Base-by-base conservation (phyloP, 208 protist species). In the Trypanosoma melophagium region DNA sequence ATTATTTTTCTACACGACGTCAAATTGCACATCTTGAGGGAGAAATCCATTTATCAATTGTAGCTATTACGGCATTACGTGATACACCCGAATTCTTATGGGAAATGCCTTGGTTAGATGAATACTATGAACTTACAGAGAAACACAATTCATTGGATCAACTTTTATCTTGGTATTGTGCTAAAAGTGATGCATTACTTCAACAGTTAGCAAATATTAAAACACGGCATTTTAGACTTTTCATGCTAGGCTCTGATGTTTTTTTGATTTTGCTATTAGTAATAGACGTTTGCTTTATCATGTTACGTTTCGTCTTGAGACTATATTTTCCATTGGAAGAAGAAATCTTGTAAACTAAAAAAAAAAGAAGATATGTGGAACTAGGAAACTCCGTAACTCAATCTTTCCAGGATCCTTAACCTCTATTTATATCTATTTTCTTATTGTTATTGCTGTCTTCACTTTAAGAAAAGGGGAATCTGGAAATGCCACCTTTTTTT, bases 221-320 rank as follows among this genome's bases (percentile, higher is more conserved):
- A 60, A 69, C 50, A n/a, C 71, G 86, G 12, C 82, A 76, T 21
- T 71, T 80, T 66, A 47, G 79, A 45, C 71, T 92, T n/a, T 92
- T 92, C 63, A 92, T 92, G 74, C 59, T 89, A 10, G 81, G 86
- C 24, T 87, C 82, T 14, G 86, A 92, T 61, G 80, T 89, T 5
- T 86, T 89, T 63, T 73, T 92, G 12, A 92, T 92, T 62, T 74
- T 86, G 19, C 57, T 92, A 31, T 70, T 92, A 0, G 63, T 92
- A 41, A 55, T 80, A 16, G 86, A 92, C 54, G 83, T 89, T 13
- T 52, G 82, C 56, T 77, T 83, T 49, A 81, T 92, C 65, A 81
- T 80, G 35, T 62, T 79, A 9, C 60, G 66, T 5, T 77, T 92
- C 28, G 61, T 89, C 12, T 54, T 77, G 9, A 80, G 74, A 56